A percentile compares a stretch with the other conserved stretches of the same genome.
phyloP scores from a whole-genome alignment of 805 yeast genomes.

The Candida vartiovaarae region DNA sequence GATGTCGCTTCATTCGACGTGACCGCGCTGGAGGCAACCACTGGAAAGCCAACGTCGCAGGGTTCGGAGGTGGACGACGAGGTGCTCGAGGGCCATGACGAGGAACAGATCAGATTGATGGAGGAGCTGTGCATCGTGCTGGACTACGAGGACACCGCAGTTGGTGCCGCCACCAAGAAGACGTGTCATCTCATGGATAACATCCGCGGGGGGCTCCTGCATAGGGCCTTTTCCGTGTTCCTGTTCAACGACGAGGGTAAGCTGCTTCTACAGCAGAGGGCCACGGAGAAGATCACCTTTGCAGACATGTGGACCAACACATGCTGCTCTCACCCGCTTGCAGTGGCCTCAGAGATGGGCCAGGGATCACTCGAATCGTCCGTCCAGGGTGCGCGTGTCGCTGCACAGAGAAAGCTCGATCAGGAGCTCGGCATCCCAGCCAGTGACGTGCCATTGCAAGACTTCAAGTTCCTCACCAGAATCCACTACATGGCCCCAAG shows the following conservation, averaged over 20 bases:
- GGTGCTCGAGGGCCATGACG: slow-evolving; percentile 82
- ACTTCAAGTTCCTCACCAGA: slow-evolving; percentile 80
- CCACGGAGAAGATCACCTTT: slow-evolving; percentile 93
- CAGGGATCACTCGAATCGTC: slow-evolving; percentile 43
- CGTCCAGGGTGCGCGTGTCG: slow-evolving; percentile 71
- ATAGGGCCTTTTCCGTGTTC: slow-evolving; percentile 95
- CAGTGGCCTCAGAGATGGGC: slow-evolving; percentile 78
- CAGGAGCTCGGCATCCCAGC: slow-evolving; percentile 86
- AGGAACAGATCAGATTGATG: slow-evolving; percentile 91
- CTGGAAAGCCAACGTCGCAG: slow-evolving; percentile 44
- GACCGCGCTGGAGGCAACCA: slow-evolving; percentile 51
- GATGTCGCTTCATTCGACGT: slow-evolving; percentile 60
- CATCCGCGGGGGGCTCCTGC: slow-evolving; percentile 79
- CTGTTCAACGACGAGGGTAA: slow-evolving; percentile 71
- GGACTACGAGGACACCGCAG: slow-evolving; percentile 78
- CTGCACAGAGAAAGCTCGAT: slow-evolving; percentile 86
- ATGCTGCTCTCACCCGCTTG: slow-evolving; percentile 96
- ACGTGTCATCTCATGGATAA: slow-evolving; percentile 83
- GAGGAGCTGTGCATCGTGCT: slow-evolving; percentile 93
- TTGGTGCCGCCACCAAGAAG: slow-evolving; percentile 93
- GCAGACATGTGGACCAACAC: slow-evolving; percentile 98
- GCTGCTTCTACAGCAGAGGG: slow-evolving; percentile 88
- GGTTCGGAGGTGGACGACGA: slow-evolving; percentile 28
- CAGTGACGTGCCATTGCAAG: slow-evolving; percentile 50
- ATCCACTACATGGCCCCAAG: slow-evolving; percentile 91